Evolutionary conservation across 768 basidiomycete genomes (phyloP).

Genomic region (Melanogaster broomeanus): DNA sequence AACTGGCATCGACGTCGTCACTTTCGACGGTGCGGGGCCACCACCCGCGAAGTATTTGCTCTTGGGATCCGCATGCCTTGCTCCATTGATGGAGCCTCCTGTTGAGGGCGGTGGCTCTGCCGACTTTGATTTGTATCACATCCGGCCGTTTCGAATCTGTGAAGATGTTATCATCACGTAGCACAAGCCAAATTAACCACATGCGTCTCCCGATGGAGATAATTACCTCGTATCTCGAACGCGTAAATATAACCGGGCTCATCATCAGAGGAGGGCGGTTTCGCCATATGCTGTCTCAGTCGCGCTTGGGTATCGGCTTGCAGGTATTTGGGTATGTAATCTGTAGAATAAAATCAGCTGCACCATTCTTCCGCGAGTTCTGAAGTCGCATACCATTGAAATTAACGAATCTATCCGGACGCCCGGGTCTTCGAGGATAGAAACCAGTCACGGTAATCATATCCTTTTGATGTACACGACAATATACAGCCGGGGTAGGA

Average conservation of each 20-base stretch:
- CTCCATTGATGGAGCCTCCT: constrained; percentile 79
- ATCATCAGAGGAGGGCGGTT: constrained; percentile 54
- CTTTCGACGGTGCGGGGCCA: constrained; percentile 60
- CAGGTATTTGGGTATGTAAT: constrained; percentile 69
- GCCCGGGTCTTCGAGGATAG: constrained; percentile 48
- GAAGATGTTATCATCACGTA: constrained; percentile 10
- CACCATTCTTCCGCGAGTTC: not conserved
- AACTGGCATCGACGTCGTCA: constrained; percentile 41
- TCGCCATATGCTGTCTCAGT: constrained; percentile 55
- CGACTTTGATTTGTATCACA: constrained; percentile 73
- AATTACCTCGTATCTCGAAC: constrained; percentile 73
- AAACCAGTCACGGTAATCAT: constrained; percentile 53
- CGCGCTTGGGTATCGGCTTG: constrained; percentile 60
- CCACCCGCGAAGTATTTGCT: constrained; percentile 71
- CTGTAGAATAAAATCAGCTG: constrained; percentile 36
- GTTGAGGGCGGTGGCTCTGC: constrained; percentile 70
- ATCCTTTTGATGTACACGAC: constrained; percentile 63
- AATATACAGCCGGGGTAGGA: constrained; percentile 46
- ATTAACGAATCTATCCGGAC: constrained; percentile 46
- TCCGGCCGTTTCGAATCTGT: constrained; percentile 36
- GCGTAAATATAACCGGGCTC: constrained; percentile 79
- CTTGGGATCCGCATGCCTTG: constrained; percentile 78
- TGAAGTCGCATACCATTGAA: constrained; percentile 50
- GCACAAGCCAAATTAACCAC: not conserved
- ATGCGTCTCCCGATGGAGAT: not conserved